Evolutionary conservation across 345 rosid genomes (phyloP), one percentile per base, ranked within the genome.

Genomic region (Rhodamnia argentea): DNA sequence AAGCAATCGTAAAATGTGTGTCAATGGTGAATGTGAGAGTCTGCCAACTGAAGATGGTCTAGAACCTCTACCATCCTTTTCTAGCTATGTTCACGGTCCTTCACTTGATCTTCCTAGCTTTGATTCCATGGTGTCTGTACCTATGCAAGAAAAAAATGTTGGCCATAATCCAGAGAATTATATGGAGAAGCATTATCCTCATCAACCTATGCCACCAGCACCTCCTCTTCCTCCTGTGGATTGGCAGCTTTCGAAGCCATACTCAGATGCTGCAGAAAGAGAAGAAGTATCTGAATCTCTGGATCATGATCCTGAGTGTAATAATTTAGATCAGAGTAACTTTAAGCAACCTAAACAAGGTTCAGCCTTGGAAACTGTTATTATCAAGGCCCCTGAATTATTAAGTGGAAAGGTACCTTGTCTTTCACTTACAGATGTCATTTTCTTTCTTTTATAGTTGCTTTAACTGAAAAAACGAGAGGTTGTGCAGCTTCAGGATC

Each of bases 151-250:
- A 87, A 44, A 84, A 82, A 83, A 86, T 24, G 64, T 85, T 55
- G 84, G 86, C 84, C 74, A 52, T 82, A 87, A 83, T 85, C 76
- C 81, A 64, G 85, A 51, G 20, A 85, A 83, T 88, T 70, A 76
- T 90, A 84, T 23, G 24, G 78, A 84, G 82, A 86, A 85, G 83
- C 92, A 91, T 59, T 87, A 75, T 85, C 84, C 87, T 57, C 60
- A 22, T 29, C 94, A 93, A 52, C 82, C 90, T 83, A 88, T 86
- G 42, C 94, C 95, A 29, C 85, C 88, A 50, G 94, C 97, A 64
- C 98, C 99, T 7, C 95, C 98, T 27, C 93, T 90, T 57, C 99
- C 99, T 83, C 98, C 98, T 52, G 86, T 85, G n/a, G 93, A 95
- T 87, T 94, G 99, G 98, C 59, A 89, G 90, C 88, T 86, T 90